Conservation (phyloP, 2,329 filamentous ascomycete genomes). For the Ceratocystis ficicola region DNA sequence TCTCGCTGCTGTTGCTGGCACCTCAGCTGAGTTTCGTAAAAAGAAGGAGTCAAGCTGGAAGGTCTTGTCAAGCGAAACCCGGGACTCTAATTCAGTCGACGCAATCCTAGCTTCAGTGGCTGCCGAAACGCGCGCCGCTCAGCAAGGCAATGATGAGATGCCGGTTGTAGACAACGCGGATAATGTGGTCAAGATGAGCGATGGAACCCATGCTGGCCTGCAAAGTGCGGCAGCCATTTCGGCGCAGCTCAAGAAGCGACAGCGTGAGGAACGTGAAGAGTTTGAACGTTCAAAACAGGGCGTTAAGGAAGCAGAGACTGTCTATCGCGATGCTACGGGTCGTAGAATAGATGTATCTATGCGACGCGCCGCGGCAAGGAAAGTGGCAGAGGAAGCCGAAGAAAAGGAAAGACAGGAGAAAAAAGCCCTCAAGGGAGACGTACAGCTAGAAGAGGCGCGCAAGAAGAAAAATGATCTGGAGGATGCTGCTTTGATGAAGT, state of each 20-base stretch:
- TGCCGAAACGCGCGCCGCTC: constrained; percentile 48
- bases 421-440: constrained; percentile 68
- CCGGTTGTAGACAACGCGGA: constrained; percentile 34
- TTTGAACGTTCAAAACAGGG: constrained; percentile 33
- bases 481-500: constrained; percentile 69
- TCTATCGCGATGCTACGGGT: constrained; percentile 89
- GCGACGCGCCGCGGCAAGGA: constrained; percentile 76
- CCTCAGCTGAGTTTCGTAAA: constrained; percentile 54
- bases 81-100: constrained; percentile 43
- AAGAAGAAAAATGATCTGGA: constrained; percentile 54
- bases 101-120: constrained; percentile 63
- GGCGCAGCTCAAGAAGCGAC: constrained; percentile 53
- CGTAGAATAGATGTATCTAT: constrained; percentile 87
- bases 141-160: constrained; percentile 38
- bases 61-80: constrained; percentile 42
- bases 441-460: constrained; percentile 60
- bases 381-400: constrained; percentile 51
- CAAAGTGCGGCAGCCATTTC: constrained; percentile 73
- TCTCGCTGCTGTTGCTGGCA: constrained; percentile 37
- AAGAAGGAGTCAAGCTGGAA: constrained; percentile 75
- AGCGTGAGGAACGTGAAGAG: constrained; percentile 48
- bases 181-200: constrained; percentile 60
- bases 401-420: constrained; percentile 56
- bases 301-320: constrained; percentile 51
- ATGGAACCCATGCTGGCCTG: constrained; percentile 74